Evolutionary conservation across 192 early-diverging fungal species (phyloP), one percentile per base, ranked within the genome.

Genomic region (Dissophora ornata): DNA sequence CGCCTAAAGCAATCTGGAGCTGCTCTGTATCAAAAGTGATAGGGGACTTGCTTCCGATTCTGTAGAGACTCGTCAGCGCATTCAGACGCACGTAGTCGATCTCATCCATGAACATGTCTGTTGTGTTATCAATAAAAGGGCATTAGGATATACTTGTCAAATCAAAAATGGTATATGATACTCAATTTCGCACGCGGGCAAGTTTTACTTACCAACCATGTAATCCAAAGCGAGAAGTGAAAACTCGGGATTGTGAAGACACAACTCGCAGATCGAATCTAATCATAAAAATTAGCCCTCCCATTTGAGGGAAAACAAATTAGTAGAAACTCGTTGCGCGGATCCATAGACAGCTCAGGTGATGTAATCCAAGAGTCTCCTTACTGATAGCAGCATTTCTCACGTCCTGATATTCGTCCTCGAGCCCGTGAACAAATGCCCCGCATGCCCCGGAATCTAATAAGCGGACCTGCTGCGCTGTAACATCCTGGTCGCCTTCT

Each of bases 31-130:
- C 85, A 30, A 96, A 80, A 18, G 69, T 55, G 9, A 96, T 83
- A 0, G 65, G 69, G 10, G 83, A 60, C 1, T 80, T 79, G 3
- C 71, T 68, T 1, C 90, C 94, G 48, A 99, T 90, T 44, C 88
- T 84, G 21, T 81, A 82, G 15, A 99, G 84, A 50, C 87, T 92
- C 19, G 83, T 83, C 32, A 97, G 89, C 1, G 95, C 88, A 41
- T 94, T 90, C 7, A 95, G 66, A 0, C 97, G 90, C 4, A 99
- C 92, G 40, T 83, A 82, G 63, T 92, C 88, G 68, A 93, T 93
- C 71, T 97, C 95, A 80, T 99, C 97, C 80, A 97, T 97, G 64
- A 99, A 95, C 94, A 99, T 99, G 57, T 97, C 97, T 89, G n/a
- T n/a, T n/a, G n/a, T n/a, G n/a, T n/a, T n/a, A n/a, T n/a, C n/a